Percentiles rank a stretch among this genome's conserved stretches.
These are phyloP conservation scores for Gastrolobium villosum DNA, from an alignment of 306 rosid species.

Conservation along the genomic window DNA sequence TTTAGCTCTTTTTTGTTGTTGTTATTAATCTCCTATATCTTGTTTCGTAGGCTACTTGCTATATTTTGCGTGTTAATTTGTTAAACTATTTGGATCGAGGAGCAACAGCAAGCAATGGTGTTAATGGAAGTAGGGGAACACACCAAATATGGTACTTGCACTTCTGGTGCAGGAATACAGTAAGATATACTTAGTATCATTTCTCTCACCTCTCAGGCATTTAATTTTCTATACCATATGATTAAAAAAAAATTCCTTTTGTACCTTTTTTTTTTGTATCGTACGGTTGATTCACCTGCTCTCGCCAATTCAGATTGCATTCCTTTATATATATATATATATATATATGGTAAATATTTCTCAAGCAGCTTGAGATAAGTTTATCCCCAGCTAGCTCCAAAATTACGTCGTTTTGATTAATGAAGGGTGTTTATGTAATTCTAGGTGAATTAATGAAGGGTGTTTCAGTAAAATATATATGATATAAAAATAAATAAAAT, in stretches of 20 bases:
- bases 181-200: constrained; percentile 54
- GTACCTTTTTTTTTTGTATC: background rate
- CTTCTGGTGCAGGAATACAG: constrained; percentile 90
- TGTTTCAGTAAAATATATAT: too few relatives aligned
- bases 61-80: constrained; percentile 81
- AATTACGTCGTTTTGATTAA: too few relatives aligned
- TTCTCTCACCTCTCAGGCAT: constrained; percentile 2
- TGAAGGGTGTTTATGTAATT: too few relatives aligned
- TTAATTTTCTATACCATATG: background rate
- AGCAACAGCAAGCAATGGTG: constrained; percentile 96
- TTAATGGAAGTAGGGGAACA: constrained; percentile 79
- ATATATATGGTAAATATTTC: too few relatives aligned
- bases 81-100: constrained; percentile 92
- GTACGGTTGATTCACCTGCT: background rate
- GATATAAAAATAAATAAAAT: too few relatives aligned
- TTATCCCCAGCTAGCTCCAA: too few relatives aligned
- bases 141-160: constrained; percentile 65
- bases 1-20: background rate
- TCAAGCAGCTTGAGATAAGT: too few relatives aligned
- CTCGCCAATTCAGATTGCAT: background rate
- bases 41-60: constrained; percentile 73
- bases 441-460: too few relatives aligned
- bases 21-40: constrained; percentile 4
- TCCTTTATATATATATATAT: too few relatives aligned
- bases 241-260: too few relatives aligned